These are phyloP conservation scores for Tremella fuciformis DNA, from an alignment of 768 basidiomycete genomes.

Conservation along the genomic window DNA sequence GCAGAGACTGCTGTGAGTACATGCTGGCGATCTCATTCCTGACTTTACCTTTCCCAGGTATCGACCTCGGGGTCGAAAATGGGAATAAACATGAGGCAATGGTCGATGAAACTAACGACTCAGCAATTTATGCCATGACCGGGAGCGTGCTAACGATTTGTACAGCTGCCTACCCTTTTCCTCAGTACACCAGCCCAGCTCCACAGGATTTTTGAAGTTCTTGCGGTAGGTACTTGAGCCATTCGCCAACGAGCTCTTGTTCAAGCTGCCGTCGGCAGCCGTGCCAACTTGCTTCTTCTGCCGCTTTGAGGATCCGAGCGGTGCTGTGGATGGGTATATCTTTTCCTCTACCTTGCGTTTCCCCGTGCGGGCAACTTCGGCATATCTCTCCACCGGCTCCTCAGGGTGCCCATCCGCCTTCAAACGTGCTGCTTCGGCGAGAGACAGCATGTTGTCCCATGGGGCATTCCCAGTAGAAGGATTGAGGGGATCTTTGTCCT, in stretches of 20 bases:
- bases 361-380: not conserved
- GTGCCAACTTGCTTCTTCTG: not conserved
- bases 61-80: slow-evolving; percentile 41
- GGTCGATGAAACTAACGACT: slow-evolving; percentile 33
- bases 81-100: slow-evolving; percentile 36
- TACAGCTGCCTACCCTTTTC: slow-evolving; percentile 34
- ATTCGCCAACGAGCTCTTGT: slow-evolving; percentile 10
- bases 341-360: slow-evolving; percentile 1
- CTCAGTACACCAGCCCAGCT: slow-evolving; percentile 24
- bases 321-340: slow-evolving; percentile 16
- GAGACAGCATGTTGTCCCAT: slow-evolving; percentile 41
- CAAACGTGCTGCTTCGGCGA: slow-evolving; percentile 43
- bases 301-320: slow-evolving; percentile 10
- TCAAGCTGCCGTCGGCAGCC: slow-evolving; percentile 2
- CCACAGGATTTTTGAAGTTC: not conserved
- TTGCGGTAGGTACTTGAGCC: slow-evolving; percentile 16
- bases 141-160: slow-evolving; percentile 26
- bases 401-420: slow-evolving; percentile 34
- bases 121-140: slow-evolving; percentile 6
- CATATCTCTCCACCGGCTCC: not conserved
- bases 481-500: slow-evolving; percentile 22
- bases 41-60: slow-evolving; percentile 38
- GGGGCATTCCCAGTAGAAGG: slow-evolving; percentile 21
- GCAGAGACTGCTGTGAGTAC: slow-evolving; percentile 27
- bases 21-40: not conserved